These are phyloP conservation scores for Syzygium aromaticum DNA, from an alignment of 345 rosid species.

Conservation along the genomic window DNA sequence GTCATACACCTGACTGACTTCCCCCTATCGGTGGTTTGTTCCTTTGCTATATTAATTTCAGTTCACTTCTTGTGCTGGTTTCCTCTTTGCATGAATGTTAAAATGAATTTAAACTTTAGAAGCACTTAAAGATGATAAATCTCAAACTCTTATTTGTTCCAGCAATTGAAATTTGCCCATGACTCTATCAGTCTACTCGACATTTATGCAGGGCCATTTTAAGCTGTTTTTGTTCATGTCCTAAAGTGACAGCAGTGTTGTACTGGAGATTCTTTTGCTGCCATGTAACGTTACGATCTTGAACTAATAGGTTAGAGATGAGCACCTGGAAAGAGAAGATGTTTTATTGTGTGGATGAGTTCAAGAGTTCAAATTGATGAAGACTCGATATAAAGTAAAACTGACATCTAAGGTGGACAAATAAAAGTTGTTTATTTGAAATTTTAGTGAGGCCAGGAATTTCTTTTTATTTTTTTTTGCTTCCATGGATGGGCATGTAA, in stretches of 20 bases:
- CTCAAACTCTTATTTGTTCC: not conserved
- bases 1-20: not conserved
- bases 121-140: not conserved
- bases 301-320: too few species aligned
- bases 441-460: too few species aligned
- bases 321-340: too few species aligned
- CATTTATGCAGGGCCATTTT: not conserved
- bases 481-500: too few species aligned
- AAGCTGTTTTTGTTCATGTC: not conserved
- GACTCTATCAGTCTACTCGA: not conserved
- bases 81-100: not conserved
- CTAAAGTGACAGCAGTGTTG: not conserved
- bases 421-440: too few species aligned
- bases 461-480: too few species aligned
- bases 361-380: too few species aligned
- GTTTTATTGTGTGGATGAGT: too few species aligned
- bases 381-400: too few species aligned
- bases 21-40: not conserved
- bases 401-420: too few species aligned
- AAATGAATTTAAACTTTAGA: not conserved
- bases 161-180: not conserved
- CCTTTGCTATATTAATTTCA: not conserved
- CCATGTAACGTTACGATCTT: accelerated
- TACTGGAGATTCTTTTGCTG: not conserved
- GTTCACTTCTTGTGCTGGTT: not conserved